Evolutionary conservation across 306 rosid genomes (phyloP).

Genomic region (Trichosanthes truncata): DNA sequence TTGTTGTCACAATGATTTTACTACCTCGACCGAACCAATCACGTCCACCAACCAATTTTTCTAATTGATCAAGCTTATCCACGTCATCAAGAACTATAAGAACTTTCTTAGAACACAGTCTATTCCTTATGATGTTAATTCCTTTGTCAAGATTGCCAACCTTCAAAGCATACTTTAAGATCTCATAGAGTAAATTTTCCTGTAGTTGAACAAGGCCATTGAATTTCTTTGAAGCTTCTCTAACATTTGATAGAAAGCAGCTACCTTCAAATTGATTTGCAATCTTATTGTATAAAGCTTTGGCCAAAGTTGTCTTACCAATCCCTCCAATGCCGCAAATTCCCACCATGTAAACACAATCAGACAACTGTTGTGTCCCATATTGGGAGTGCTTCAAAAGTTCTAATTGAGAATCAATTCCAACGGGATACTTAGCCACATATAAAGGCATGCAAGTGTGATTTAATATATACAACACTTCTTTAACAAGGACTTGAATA

Average conservation of each 20-base stretch:
- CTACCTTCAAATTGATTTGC: background rate
- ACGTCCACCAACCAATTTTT: background rate
- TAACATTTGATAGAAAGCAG: constrained; percentile 1
- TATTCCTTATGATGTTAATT: background rate
- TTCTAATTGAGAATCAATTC: background rate
- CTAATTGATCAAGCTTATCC: background rate
- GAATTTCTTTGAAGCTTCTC: background rate
- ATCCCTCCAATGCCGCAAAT: constrained; percentile 13
- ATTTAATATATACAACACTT: background rate
- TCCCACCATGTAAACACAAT: background rate
- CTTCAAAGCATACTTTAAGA: background rate
- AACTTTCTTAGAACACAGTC: background rate
- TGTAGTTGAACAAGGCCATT: background rate
- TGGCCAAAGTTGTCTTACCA: constrained; percentile 19
- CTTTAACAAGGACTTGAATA: background rate
- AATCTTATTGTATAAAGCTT: constrained; percentile 13
- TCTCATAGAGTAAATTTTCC: constrained; percentile 6
- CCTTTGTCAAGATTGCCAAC: background rate
- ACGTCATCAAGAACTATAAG: constrained; percentile 12
- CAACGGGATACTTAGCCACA: constrained; percentile 3
- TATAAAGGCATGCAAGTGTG: background rate
- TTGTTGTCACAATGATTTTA: constrained; percentile 18
- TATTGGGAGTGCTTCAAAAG: too few relatives aligned
- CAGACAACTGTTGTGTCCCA: background rate
- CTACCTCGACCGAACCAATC: constrained; percentile 15